These are phyloP conservation scores for Epichloe baconii DNA, from an alignment of 2,329 filamentous ascomycete genomes.

Conservation along the genomic window DNA sequence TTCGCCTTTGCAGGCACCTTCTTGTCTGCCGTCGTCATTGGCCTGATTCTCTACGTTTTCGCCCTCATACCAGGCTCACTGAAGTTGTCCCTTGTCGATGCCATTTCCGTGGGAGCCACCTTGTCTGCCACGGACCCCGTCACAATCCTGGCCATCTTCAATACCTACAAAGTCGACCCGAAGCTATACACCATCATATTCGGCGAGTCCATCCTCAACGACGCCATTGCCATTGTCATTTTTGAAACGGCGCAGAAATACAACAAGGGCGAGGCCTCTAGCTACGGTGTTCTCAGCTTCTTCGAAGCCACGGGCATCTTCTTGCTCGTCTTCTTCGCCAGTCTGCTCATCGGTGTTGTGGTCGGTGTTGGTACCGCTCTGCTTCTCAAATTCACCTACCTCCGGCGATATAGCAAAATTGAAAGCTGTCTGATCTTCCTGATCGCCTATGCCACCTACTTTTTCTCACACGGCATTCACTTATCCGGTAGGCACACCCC, in stretches of 20 bases:
- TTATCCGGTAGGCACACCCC: constrained; percentile 64
- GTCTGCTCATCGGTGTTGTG: constrained; percentile 73
- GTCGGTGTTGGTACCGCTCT: constrained; percentile 82
- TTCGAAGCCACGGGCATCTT: constrained; percentile 91
- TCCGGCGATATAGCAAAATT: constrained; percentile 86
- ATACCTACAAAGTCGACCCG: constrained; percentile 96
- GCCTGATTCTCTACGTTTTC: constrained; percentile 78
- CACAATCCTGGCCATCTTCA: constrained; percentile 97
- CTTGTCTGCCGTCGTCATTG: constrained; percentile 90
- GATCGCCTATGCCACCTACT: constrained; percentile 93
- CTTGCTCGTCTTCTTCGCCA: constrained; percentile 91
- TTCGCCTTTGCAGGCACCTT: constrained; percentile 97
- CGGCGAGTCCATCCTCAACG: constrained; percentile 94
- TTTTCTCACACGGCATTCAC: constrained; percentile 89
- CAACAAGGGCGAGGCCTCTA: constrained; percentile 57
- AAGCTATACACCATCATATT: constrained; percentile 99
- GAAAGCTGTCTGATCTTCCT: constrained; percentile 90
- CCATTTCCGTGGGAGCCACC: constrained; percentile 90
- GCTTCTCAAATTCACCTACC: constrained; percentile 85
- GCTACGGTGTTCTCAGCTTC: constrained; percentile 66
- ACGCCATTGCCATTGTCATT: constrained; percentile 95
- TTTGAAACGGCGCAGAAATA: constrained; percentile 97
- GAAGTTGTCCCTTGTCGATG: constrained; percentile 83
- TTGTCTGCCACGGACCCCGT: constrained; percentile 95
- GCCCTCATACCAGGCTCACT: constrained; percentile 74